These are phyloP conservation scores for Hericium coralloides DNA, from an alignment of 768 basidiomycete species.

Conservation along the genomic window DNA sequence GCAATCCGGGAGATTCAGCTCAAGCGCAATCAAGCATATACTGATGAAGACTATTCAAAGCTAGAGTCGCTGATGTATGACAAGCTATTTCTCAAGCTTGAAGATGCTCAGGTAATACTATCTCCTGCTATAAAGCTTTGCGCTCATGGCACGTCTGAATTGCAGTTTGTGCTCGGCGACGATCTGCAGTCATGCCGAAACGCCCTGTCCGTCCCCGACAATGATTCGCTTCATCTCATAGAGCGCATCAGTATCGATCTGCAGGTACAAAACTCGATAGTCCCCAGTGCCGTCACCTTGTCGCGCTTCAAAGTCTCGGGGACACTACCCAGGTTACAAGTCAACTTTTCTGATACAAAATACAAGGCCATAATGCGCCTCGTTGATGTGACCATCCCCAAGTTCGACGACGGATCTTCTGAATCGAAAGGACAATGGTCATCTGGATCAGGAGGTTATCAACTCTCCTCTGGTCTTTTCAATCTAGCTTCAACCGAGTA, in stretches of 20 bases:
- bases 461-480: constrained; percentile 49
- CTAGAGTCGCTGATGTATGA: constrained; percentile 96
- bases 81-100: constrained; percentile 69
- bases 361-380: constrained; percentile 90
- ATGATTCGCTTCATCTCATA: constrained; percentile 70
- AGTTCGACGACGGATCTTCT: constrained; percentile 48
- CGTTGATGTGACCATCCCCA: constrained; percentile 84
- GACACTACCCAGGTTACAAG: constrained; percentile 74
- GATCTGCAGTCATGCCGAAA: constrained; percentile 74
- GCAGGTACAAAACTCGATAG: constrained; percentile 86
- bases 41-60: constrained; percentile 75
- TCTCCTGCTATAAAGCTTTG: neutral
- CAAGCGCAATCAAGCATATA: constrained; percentile 80
- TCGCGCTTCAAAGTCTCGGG: constrained; percentile 88
- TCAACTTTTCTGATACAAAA: constrained; percentile 87
- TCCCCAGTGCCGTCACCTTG: constrained; percentile 72
- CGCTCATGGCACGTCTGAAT: neutral
- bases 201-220: constrained; percentile 54
- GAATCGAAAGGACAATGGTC: constrained; percentile 2
- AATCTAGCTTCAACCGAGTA: constrained; percentile 52
- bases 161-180: constrained; percentile 82
- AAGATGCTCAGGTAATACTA: constrained; percentile 78
- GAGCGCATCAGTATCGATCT: constrained; percentile 90
- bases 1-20: constrained; percentile 68
- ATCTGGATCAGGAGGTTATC: constrained; percentile 29